Evolutionary conservation across 2,329 filamentous ascomycete species (phyloP).

Genomic region (Pyricularia pennisetigena): DNA sequence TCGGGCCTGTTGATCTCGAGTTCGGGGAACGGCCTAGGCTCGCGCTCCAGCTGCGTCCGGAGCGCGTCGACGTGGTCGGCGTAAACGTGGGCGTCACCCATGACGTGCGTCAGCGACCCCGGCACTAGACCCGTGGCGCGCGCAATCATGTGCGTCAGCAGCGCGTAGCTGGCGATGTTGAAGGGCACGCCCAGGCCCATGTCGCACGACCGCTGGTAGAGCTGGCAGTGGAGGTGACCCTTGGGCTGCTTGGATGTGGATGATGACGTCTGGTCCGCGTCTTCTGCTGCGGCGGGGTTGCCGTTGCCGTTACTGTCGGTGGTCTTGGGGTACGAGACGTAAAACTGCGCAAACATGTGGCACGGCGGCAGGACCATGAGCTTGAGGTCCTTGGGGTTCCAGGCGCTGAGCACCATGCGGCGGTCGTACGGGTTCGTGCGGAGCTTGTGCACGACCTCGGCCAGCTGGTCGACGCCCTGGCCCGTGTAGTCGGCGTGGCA

Average conservation of each 20-base stretch:
- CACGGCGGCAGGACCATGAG: slow-evolving; percentile 91
- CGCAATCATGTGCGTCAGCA: slow-evolving; percentile 92
- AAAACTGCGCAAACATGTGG: slow-evolving; percentile 97
- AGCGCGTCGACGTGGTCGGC: slow-evolving; percentile 85
- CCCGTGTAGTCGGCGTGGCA: slow-evolving; percentile 73
- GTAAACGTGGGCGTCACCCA: slow-evolving; percentile 98
- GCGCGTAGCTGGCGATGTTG: slow-evolving; percentile 91
- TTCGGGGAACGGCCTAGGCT: slow-evolving; percentile 72
- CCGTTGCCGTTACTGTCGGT: slow-evolving; percentile 10
- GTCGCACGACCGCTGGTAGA: slow-evolving; percentile 92
- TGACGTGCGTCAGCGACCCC: slow-evolving; percentile 83
- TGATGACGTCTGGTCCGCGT: slow-evolving; percentile 16
- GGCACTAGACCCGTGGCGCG: slow-evolving; percentile 77
- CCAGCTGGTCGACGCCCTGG: slow-evolving; percentile 86
- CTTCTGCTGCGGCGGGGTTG: slow-evolving; percentile 6
- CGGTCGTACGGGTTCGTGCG: slow-evolving; percentile 78
- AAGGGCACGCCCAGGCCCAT: slow-evolving; percentile 97
- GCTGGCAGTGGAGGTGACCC: slow-evolving; percentile 72
- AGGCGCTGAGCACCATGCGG: slow-evolving; percentile 81
- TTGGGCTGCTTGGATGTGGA: slow-evolving; percentile 30
- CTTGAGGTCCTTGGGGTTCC: slow-evolving; percentile 80
- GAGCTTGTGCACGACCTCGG: slow-evolving; percentile 81
- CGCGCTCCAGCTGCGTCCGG: slow-evolving; percentile 66
- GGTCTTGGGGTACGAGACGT: slow-evolving; percentile 60
- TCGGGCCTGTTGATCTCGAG: slow-evolving; percentile 53